Conservation (phyloP, 2,329 filamentous ascomycete genomes). For the Myriosclerotinia duriaeana region DNA sequence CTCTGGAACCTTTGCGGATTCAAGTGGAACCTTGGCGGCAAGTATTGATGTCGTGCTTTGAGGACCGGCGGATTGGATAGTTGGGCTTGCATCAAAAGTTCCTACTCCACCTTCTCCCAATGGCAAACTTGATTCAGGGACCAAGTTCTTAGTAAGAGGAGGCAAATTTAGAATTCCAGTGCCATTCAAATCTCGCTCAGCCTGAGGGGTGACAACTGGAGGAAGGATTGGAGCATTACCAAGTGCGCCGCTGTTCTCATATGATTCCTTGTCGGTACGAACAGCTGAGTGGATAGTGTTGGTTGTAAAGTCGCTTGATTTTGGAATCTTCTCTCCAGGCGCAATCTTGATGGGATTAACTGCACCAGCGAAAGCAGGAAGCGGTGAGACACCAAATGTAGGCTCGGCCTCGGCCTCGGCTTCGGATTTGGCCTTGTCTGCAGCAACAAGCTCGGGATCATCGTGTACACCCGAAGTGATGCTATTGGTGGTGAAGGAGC, state of each 20-base stretch:
- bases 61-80: constrained; percentile 52
- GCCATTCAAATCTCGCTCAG: constrained; percentile 39
- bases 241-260: constrained; percentile 73
- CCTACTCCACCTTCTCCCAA: constrained; percentile 50
- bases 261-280: constrained; percentile 78
- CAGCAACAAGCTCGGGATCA: constrained; percentile 76
- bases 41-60: constrained; percentile 45
- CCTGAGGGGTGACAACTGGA: constrained; percentile 46
- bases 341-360: constrained; percentile 79
- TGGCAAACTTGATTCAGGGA: constrained; percentile 80
- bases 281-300: constrained; percentile 72
- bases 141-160: constrained; percentile 60
- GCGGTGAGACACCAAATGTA: constrained; percentile 57
- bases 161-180: constrained; percentile 51
- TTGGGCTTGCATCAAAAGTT: constrained; percentile 53
- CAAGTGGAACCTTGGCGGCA: constrained; percentile 47
- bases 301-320: constrained; percentile 59
- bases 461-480: constrained; percentile 71
- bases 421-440: constrained; percentile 39
- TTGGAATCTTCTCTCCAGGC: constrained; percentile 79
- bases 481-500: constrained; percentile 64
- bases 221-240: constrained; percentile 38
- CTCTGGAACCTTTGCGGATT: constrained; percentile 53
- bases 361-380: constrained; percentile 60
- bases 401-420: constrained; percentile 47